A percentile compares a stretch with the other conserved stretches of the same genome.
phyloP scores from a whole-genome alignment of 805 yeast species.

The Metschnikowia bowlesiae region DNA sequence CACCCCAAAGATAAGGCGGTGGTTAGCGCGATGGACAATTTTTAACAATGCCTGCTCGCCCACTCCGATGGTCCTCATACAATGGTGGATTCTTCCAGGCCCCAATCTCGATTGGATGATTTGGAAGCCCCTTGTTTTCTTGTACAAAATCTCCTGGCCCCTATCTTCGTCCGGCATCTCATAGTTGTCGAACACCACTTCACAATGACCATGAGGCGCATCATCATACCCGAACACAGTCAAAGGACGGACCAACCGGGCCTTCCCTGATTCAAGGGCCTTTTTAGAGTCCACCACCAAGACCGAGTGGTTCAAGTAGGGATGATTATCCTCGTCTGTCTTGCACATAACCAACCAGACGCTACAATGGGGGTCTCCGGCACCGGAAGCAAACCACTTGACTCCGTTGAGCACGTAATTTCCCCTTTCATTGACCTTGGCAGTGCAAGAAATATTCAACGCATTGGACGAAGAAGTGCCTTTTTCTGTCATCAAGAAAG shows the following conservation, averaged over 20 bases:
- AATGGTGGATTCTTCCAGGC: slow-evolving; percentile 68
- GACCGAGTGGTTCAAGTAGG: slow-evolving; percentile 53
- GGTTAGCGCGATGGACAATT: slow-evolving; percentile 48
- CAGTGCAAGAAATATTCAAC: slow-evolving; percentile 49
- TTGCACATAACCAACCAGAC: slow-evolving; percentile 54
- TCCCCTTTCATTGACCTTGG: slow-evolving; percentile 35
- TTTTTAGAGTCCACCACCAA: slow-evolving; percentile 49
- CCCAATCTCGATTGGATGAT: slow-evolving; percentile 62
- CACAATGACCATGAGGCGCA: slow-evolving; percentile 72
- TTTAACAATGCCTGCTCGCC: slow-evolving; percentile 52
- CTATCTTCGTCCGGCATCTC: slow-evolving; percentile 44
- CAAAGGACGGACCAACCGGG: slow-evolving; percentile 47
- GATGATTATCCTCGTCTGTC: slow-evolving; percentile 29
- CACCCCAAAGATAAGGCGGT: slow-evolving; percentile 49
- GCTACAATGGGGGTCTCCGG: slow-evolving; percentile 59
- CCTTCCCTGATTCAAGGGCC: slow-evolving; percentile 48
- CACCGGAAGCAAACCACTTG: slow-evolving; percentile 71
- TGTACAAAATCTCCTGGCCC: slow-evolving; percentile 38
- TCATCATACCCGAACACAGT: slow-evolving; percentile 58
- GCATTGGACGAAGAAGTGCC: slow-evolving; percentile 61
- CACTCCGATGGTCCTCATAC: slow-evolving; percentile 60
- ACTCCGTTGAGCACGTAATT: slow-evolving; percentile 53
- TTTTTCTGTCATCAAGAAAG: slow-evolving; percentile 62
- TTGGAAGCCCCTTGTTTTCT: slow-evolving; percentile 54
- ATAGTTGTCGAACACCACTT: slow-evolving; percentile 47